Evolutionary conservation across 495 filamentous ascomycete species (phyloP).

Genomic region (Cladorrhinum samala): DNA sequence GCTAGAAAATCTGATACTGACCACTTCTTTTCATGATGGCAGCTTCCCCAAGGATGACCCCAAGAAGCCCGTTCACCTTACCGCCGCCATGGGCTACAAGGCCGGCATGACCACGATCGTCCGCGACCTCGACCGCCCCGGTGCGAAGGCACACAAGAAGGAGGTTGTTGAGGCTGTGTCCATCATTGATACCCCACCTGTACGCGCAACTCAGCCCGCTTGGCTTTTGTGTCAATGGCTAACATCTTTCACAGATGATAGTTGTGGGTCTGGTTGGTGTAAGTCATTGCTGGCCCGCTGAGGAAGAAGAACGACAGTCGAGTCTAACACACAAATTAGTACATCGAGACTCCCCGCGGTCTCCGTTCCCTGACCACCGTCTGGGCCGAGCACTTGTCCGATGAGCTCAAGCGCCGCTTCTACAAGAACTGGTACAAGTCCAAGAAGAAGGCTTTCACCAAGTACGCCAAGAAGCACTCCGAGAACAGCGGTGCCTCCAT

Average conservation of each 20-base stretch:
- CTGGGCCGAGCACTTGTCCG: conserved; percentile 98
- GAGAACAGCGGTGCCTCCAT: conserved; percentile 82
- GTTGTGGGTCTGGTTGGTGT: conserved; percentile 95
- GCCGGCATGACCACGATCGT: conserved; percentile 99
- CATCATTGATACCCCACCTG: conserved; percentile 98
- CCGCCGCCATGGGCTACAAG: conserved; percentile 99
- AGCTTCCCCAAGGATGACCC: conserved; percentile 99
- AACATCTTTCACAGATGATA: conserved; percentile 77
- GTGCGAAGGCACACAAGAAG: conserved; percentile 99
- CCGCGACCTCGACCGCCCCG: conserved; percentile 97
- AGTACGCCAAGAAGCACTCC: conserved; percentile 99
- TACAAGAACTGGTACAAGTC: conserved; percentile 99
- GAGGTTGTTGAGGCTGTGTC: conserved; percentile 99
- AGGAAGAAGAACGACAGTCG: conserved; percentile 7
- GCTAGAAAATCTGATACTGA: conserved; percentile 14
- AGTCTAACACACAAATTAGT: conserved; percentile 36
- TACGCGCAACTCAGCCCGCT: conserved; percentile 70
- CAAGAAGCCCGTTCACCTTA: conserved; percentile 99
- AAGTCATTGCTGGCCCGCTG: conserved; percentile 32
- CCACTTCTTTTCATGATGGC: conserved; percentile 24
- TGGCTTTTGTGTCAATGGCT: conserved; percentile 54
- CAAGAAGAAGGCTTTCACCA: conserved; percentile 99
- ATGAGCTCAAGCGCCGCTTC: conserved; percentile 98
- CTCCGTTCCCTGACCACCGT: conserved; percentile 98
- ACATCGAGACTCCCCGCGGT: conserved; percentile 99